Evolutionary conservation across 176 grass and related monocot genomes (phyloP), one percentile per base, ranked within the genome.

Genomic region (Luzula sylvatica): DNA sequence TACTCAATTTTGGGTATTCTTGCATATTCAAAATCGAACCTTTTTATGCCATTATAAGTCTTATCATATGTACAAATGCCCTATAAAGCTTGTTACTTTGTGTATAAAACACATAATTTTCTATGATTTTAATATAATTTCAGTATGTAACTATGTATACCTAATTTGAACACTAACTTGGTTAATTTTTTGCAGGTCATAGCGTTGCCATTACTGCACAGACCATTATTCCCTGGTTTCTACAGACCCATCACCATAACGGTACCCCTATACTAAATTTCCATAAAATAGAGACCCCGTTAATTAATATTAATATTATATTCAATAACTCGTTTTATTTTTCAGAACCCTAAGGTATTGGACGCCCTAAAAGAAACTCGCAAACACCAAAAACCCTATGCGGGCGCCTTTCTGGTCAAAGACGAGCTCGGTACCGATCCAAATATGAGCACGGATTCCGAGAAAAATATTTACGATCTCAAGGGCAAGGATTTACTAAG

Each of bases 181-280:
- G n/a, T n/a, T n/a, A n/a, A n/a, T 5, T 42, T 74, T 38, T 70
- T 66, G 35, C 59, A 96, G 92, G 92, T 96, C 57, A 67, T 89
- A 70, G 85, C 85, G 21, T 75, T 96, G 46, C 92, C 92, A 67
- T 79, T 96, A 63, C 92, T 80, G 3, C 92, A 96, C 65, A 78
- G 92, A 50, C 92, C 92, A 52, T 77, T 96, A 65, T 89, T 96
- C 67, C 92, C 92, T 65, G 92, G 92, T 71, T 96, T 96, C 53
- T 96, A 96, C 41, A 96, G 89, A 84, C 92, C 92, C 1, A 71
- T 96, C 12, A 82, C 79, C 79, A 72, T 96, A 69, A 96, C 89
- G 92, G 92, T 96, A 71, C 26, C 29, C 20, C 22, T 38, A 15
- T 29, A 44, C 24, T 32, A 26, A n/a, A 4, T 67, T 67, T 3